phyloP scores from a whole-genome alignment of 148 eudicot genomes.

The Talinum fruticosum region DNA sequence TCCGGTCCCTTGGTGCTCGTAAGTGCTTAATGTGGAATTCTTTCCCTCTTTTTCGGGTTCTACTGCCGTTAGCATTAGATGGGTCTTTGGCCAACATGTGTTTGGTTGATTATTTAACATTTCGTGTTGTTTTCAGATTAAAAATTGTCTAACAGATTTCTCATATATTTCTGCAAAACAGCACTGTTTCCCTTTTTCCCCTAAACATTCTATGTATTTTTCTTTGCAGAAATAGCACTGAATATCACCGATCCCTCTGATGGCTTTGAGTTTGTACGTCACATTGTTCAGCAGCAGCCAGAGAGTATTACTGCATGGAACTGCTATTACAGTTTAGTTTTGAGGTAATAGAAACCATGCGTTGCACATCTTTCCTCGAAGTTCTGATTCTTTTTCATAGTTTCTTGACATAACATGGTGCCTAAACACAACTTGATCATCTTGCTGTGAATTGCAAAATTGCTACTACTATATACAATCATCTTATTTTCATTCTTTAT shows the following conservation, averaged over 20 bases:
- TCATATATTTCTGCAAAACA: background rate
- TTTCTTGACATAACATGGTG: background rate
- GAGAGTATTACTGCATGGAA: conserved; percentile 89
- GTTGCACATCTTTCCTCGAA: background rate
- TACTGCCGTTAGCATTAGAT: background rate
- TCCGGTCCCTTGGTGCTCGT: conserved; percentile 82
- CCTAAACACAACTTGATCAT: background rate
- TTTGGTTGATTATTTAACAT: background rate
- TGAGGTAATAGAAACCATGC: conserved; percentile 44
- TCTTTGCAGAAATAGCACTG: conserved; percentile 59
- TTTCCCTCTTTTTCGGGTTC: background rate
- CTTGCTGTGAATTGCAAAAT: background rate
- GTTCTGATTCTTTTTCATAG: background rate
- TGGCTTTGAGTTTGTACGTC: conserved; percentile 66
- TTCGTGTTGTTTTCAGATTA: background rate
- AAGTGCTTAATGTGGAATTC: conserved; percentile 29
- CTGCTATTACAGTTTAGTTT: conserved; percentile 72
- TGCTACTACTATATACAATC: background rate
- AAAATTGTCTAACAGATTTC: background rate
- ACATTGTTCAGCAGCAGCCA: conserved; percentile 70
- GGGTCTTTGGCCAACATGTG: background rate
- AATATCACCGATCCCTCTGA: conserved; percentile 69
- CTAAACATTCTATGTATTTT: conserved; percentile 9
- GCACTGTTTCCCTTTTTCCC: background rate
- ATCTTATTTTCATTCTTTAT: conserved; percentile 14